Percentiles rank a stretch among this genome's conserved stretches.
phyloP scores from a whole-genome alignment of 768 basidiomycete species.

The Mrakia hoshinonis region DNA sequence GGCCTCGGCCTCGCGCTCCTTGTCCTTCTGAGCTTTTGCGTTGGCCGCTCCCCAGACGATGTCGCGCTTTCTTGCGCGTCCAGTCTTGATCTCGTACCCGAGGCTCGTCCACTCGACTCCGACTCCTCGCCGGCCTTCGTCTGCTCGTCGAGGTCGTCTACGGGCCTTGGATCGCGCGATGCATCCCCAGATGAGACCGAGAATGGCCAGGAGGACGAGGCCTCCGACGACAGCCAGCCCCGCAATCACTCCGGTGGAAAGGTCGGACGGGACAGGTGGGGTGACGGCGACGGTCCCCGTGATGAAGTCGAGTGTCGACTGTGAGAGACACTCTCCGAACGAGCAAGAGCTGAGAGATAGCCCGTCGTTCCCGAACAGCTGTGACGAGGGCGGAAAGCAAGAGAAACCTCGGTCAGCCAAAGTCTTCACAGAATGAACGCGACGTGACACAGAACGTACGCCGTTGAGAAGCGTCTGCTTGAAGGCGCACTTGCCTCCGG shows the following conservation, averaged over 20 bases:
- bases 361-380: slow-evolving; percentile 64
- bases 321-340: slow-evolving; percentile 82
- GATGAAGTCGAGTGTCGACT: slow-evolving; percentile 61
- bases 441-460: not conserved
- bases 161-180: slow-evolving; percentile 40
- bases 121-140: slow-evolving; percentile 47
- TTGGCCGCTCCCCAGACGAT: not conserved
- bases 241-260: slow-evolving; percentile 47
- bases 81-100: slow-evolving; percentile 51
- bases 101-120: slow-evolving; percentile 61
- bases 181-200: slow-evolving; percentile 57
- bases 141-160: slow-evolving; percentile 41
- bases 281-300: slow-evolving; percentile 34
- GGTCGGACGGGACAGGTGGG: slow-evolving; percentile 27
- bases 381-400: not conserved
- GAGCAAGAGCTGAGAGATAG: slow-evolving; percentile 63
- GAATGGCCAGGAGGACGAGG: slow-evolving; percentile 48
- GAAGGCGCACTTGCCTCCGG: slow-evolving; percentile 59
- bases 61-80: slow-evolving; percentile 5
- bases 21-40: not conserved
- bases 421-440: not conserved
- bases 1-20: not conserved
- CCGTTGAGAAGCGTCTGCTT: slow-evolving; percentile 57
- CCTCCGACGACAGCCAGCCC: slow-evolving; percentile 65
- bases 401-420: not conserved